Evolutionary conservation across 2,329 filamentous ascomycete genomes (phyloP), one percentile per base, ranked within the genome.

Genomic region (Sporothrix schenckii): DNA sequence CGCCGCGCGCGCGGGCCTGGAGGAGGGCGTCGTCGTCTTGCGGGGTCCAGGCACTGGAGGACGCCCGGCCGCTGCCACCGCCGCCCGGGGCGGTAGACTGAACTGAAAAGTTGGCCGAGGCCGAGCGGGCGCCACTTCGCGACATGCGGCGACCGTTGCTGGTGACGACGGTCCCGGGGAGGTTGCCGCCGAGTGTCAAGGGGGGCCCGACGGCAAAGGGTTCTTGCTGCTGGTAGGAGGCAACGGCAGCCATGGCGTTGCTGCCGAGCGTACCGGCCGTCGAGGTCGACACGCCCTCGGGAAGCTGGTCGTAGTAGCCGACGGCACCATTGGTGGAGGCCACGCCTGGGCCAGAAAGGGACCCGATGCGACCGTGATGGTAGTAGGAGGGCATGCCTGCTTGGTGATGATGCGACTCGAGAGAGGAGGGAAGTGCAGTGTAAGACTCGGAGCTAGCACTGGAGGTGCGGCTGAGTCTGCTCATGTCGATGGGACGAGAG

Each of bases 1-100:
- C 85, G 30, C 91, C 91, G 76, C 89, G 87, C 63, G 90, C 87
- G 68, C 93, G 87, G 19, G 92, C 91, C 56, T 83, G 81, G 73
- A 94, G 83, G 56, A 97, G 86, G 50, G 87, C 87, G 75, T 91
- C 86, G 79, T 97, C 93, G 75, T 95, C 92, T 63, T 88, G 84
- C 1, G 86, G 82, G 44, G 87, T 90, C 93, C 93, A 97, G 0
- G 89, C 88, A 10, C 87, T 87, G 0, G 87, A 88, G 47, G 87
- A 87, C 30, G 87, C 82, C 63, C 88, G 85, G 39, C 54, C 41
- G 19, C 67, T 2, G 27, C 41, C 41, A 9, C 10, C 3, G 41
- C 41, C 41, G 41, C 41, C 41, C 41, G 14, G 0, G 19, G 47
- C 19, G n/a, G 30, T 60, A 3, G 56, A 49, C 63, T 67, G 69